Conservation (phyloP, 2,329 filamentous ascomycete species). For the Botrytis porri region DNA sequence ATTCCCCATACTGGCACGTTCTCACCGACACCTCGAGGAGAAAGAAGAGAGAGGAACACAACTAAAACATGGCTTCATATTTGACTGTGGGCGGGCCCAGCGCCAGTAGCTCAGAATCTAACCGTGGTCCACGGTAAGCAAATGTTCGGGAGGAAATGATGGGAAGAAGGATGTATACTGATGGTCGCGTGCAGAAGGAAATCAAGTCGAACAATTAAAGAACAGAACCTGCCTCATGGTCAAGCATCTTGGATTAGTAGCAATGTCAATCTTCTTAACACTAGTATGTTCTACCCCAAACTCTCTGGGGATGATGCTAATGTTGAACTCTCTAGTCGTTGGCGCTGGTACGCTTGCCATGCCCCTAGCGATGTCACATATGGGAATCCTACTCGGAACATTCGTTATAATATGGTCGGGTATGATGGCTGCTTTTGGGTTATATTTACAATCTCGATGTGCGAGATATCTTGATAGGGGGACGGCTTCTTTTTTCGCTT, state of each 20-base stretch:
- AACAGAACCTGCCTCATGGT: conserved; percentile 59
- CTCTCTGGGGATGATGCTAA: conserved; percentile 28
- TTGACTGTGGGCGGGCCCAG: conserved; percentile 29
- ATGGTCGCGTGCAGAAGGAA: conserved; percentile 27
- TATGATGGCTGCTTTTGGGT: conserved; percentile 81
- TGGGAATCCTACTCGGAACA: conserved; percentile 84
- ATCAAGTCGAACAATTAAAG: conserved; percentile 55
- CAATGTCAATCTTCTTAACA: conserved; percentile 93
- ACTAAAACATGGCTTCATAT: conserved; percentile 33
- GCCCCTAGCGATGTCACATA: conserved; percentile 90
- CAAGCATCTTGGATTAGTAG: conserved; percentile 87
- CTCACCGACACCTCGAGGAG: neutral
- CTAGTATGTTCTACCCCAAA: conserved; percentile 59
- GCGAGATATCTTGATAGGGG: conserved; percentile 90
- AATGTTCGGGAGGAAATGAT: neutral
- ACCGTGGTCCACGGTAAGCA: conserved; percentile 30
- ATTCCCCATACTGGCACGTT: neutral
- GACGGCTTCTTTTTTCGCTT: conserved; percentile 87
- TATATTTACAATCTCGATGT: conserved; percentile 93
- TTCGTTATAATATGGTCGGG: conserved; percentile 90
- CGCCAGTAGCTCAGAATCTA: conserved; percentile 31
- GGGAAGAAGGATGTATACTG: neutral
- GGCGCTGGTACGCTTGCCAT: conserved; percentile 87
- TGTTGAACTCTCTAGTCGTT: conserved; percentile 60
- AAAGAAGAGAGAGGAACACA: neutral